Percentiles rank a stretch among this genome's conserved stretches.
These are phyloP conservation scores for Primulina tabacum DNA, from an alignment of 257 asterid genomes.

Conservation along the genomic window DNA sequence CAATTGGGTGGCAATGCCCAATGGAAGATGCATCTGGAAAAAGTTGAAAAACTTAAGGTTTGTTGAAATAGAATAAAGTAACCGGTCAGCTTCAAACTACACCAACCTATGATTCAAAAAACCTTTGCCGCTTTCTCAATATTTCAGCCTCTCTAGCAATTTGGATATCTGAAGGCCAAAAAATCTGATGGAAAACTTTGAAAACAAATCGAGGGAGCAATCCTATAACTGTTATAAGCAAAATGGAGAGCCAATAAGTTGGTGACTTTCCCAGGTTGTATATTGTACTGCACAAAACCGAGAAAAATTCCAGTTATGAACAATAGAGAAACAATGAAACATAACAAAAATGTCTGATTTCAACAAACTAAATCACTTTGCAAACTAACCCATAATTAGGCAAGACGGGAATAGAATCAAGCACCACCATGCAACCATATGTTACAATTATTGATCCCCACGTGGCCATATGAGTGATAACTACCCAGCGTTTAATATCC, in stretches of 20 bases:
- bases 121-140: constrained; percentile 45
- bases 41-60: constrained; percentile 28
- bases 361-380: constrained; percentile 14
- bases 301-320: constrained; percentile 18
- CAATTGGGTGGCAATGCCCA: constrained; percentile 26
- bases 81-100: constrained; percentile 44
- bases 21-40: constrained; percentile 31
- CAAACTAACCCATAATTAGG: constrained; percentile 86
- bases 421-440: constrained; percentile 57
- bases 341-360: constrained; percentile 4
- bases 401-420: constrained; percentile 70
- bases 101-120: constrained; percentile 44
- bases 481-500: constrained; percentile 86
- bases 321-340: constrained; percentile 3
- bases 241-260: constrained; percentile 81
- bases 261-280: constrained; percentile 72
- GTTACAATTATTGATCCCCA: constrained; percentile 84
- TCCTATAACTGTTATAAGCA: constrained; percentile 69
- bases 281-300: constrained; percentile 68
- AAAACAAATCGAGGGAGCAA: constrained; percentile 87
- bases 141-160: constrained; percentile 95
- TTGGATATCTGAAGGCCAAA: constrained; percentile 91
- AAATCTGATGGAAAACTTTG: constrained; percentile 64
- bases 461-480: constrained; percentile 70
- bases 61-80: constrained; percentile 25